These are phyloP conservation scores for Russula abietina DNA, from an alignment of 768 basidiomycete genomes.

Conservation along the genomic window DNA sequence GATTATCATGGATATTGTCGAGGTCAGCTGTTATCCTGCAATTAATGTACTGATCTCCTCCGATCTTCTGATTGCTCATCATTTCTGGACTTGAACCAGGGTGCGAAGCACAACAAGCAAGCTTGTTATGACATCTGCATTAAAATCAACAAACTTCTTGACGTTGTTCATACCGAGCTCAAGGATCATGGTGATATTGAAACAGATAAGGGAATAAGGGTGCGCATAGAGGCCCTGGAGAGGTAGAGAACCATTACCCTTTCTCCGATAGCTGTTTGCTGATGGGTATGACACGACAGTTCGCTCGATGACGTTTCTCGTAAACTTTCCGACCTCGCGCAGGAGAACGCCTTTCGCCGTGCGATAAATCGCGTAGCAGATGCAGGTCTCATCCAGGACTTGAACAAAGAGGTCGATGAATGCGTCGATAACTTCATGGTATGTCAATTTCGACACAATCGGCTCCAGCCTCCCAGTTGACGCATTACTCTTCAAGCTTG, in stretches of 20 bases:
- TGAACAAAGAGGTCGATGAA: constrained; percentile 5
- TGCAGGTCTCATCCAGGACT: constrained; percentile 10
- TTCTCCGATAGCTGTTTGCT: background rate
- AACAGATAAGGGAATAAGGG: constrained; percentile 2
- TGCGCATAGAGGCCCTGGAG: constrained; percentile 11
- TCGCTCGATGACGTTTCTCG: constrained; percentile 11
- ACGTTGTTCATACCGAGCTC: constrained; percentile 11
- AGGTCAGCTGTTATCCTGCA: background rate
- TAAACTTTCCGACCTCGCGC: constrained; percentile 13
- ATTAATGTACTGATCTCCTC: background rate
- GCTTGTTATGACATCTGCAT: constrained; percentile 16
- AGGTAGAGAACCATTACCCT: background rate
- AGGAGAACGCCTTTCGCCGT: constrained; percentile 18
- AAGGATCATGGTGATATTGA: constrained; percentile 5
- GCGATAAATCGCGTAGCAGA: constrained; percentile 17
- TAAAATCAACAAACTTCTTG: constrained; percentile 16
- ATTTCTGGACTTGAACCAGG: background rate
- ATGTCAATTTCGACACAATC: background rate
- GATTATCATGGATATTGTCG: constrained; percentile 13
- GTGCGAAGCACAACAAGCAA: constrained; percentile 22
- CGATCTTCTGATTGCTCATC: background rate
- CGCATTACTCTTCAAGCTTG: background rate
- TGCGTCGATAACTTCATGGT: background rate
- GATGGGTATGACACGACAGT: background rate
- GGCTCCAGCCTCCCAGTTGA: background rate